Evolutionary conservation across 192 early-diverging fungal species (phyloP).

Genomic region (Coemansia sp.): DNA sequence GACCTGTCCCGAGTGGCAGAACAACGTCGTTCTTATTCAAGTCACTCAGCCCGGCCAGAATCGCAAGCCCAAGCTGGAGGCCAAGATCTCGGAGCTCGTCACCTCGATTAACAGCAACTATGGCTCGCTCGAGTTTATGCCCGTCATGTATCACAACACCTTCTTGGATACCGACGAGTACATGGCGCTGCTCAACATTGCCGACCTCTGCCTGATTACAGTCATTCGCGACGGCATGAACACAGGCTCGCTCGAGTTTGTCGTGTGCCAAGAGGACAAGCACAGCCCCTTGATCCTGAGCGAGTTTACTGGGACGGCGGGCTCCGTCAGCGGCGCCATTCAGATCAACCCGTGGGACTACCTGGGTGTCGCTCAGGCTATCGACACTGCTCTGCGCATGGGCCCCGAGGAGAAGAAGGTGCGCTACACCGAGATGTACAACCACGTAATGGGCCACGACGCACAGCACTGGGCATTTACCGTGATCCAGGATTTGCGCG

Average conservation of each 20-base stretch:
- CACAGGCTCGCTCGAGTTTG: constrained; percentile 90
- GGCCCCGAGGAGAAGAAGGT: constrained; percentile 63
- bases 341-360: constrained; percentile 98
- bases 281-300: constrained; percentile 86
- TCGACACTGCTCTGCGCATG: constrained; percentile 85
- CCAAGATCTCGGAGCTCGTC: constrained; percentile 88
- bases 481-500: constrained; percentile 74
- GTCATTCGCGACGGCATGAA: constrained; percentile 97
- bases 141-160: constrained; percentile 91
- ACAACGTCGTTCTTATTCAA: constrained; percentile 91
- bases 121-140: constrained; percentile 93
- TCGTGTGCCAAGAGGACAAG: constrained; percentile 86
- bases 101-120: constrained; percentile 91
- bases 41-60: constrained; percentile 85
- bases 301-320: constrained; percentile 97
- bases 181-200: constrained; percentile 85
- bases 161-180: constrained; percentile 93
- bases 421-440: constrained; percentile 64
- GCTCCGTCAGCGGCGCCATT: constrained; percentile 77
- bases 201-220: constrained; percentile 92
- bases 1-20: constrained; percentile 87
- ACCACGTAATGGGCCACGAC: constrained; percentile 78
- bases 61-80: constrained; percentile 67
- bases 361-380: constrained; percentile 80
- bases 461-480: constrained; percentile 84